Base-by-base conservation (phyloP, 78 protist genomes). In the Dictyostelium brefeldianum region DNA sequence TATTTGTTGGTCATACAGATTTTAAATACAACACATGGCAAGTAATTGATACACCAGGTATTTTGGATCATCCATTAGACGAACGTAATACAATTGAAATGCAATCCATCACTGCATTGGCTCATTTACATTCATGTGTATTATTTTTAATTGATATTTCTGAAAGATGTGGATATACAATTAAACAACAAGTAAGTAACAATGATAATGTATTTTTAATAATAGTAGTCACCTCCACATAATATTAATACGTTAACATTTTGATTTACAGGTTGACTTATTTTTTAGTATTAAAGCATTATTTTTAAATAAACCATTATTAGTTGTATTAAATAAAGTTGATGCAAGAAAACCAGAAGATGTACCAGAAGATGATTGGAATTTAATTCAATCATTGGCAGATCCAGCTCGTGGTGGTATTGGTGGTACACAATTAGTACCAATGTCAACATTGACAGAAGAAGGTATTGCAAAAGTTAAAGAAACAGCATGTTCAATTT, bases 1-100 rank as follows among this genome's bases (percentile, higher is more conserved):
- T 99, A 56, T 99, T 96, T 48, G 99, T 99, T 12, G 99, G 99
- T 17, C 99, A 99, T 97, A 92, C 83, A 27, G 99, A 99, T 90
- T 99, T 91, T 97, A 78, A 96, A 59, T 96, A 97, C 78, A 54
- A 96, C 81, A 89, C 96, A 25, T 99, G 99, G 99, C 99, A 99
- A 95, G 99, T 98, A 17, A 98, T 99, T 92, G 99, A 99, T 97
- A 98, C 99, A 11, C 99, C 99, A n/a, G 99, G 99, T 27, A 95
- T 99, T 50, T 91, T 99, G 3, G 99, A 99, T 83, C 99, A 98
- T 56, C 98, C 99, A 47, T 97, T 99, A 27, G 99, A 99, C 36
- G 98, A 99, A 74, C 56, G 99, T 31, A 99, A 99, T 96, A 99
- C 99, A 17, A 99, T 99, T 71, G 99, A 99, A 80, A 99, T 99